Conservation (phyloP, 257 asterid genomes). For the Oldenlandia corymbosa region DNA sequence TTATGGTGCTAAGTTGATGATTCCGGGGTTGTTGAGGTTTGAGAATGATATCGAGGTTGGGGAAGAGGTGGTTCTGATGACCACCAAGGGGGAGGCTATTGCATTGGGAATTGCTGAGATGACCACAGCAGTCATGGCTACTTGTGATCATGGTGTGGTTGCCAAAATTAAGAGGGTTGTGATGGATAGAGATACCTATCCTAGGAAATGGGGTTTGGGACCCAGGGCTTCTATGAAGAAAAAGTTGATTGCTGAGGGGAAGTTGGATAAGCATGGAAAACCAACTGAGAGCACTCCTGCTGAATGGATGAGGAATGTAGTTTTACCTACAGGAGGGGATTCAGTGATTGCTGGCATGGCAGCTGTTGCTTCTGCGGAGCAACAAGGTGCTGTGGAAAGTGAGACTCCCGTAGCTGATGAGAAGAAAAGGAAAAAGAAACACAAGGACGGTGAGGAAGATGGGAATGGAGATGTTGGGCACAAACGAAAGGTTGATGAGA, state of each 20-base stretch:
- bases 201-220: slow-evolving; percentile 97
- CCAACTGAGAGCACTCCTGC: slow-evolving; percentile 60
- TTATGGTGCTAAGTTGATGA: slow-evolving; percentile 89
- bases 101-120: slow-evolving; percentile 91
- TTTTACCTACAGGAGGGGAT: slow-evolving; percentile 74
- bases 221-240: slow-evolving; percentile 90
- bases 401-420: slow-evolving; percentile 36
- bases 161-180: slow-evolving; percentile 98
- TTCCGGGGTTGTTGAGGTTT: slow-evolving; percentile 88
- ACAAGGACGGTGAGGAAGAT: slow-evolving; percentile 34
- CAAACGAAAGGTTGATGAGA: slow-evolving; percentile 55
- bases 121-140: slow-evolving; percentile 93
- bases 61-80: slow-evolving; percentile 84
- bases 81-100: slow-evolving; percentile 90
- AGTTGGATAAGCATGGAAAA: slow-evolving; percentile 85
- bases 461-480: slow-evolving; percentile 40
- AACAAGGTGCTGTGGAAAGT: slow-evolving; percentile 19
- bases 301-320: slow-evolving; percentile 83
- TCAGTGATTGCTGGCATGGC: slow-evolving; percentile 64
- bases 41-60: slow-evolving; percentile 85
- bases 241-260: slow-evolving; percentile 82
- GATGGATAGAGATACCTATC: slow-evolving; percentile 96
- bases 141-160: slow-evolving; percentile 93
- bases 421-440: slow-evolving; percentile 54
- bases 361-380: slow-evolving; percentile 34